Percentiles rank a stretch among this genome's conserved stretches.
phyloP scores from a whole-genome alignment of 306 rosid genomes.

The Cercis canadensis region DNA sequence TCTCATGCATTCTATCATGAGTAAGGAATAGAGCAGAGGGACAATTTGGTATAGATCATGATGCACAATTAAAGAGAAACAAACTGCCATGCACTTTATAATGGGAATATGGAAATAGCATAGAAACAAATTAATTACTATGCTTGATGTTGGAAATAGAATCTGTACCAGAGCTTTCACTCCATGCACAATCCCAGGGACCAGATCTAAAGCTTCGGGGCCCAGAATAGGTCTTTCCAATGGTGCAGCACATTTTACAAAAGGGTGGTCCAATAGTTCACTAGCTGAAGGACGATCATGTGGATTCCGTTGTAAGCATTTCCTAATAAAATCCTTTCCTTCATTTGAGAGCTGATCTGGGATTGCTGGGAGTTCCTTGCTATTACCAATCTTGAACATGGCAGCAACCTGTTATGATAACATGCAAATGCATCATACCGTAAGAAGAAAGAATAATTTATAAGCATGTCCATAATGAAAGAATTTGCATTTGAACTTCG shows the following conservation, averaged over 20 bases:
- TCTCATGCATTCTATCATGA: constrained; percentile 4
- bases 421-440: constrained; percentile 27
- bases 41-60: constrained; percentile 3
- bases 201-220: constrained; percentile 58
- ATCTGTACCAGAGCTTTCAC: constrained; percentile 69
- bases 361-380: constrained; percentile 65
- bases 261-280: constrained; percentile 65
- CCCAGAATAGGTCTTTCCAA: constrained; percentile 56
- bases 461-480: too few relatives aligned
- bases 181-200: constrained; percentile 63
- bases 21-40: not conserved
- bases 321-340: constrained; percentile 61
- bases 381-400: constrained; percentile 73
- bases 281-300: constrained; percentile 58
- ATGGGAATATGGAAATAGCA: constrained; percentile 21
- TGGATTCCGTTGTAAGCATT: constrained; percentile 67
- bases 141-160: constrained; percentile 2
- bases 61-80: constrained; percentile 18
- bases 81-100: not conserved
- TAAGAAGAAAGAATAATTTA: not conserved
- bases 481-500: too few relatives aligned
- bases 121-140: not conserved
- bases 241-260: constrained; percentile 65
- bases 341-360: constrained; percentile 62
- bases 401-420: constrained; percentile 60